These are phyloP conservation scores for Aegilops sharonensis DNA, from an alignment of 176 grass and related monocot genomes.

Conservation along the genomic window DNA sequence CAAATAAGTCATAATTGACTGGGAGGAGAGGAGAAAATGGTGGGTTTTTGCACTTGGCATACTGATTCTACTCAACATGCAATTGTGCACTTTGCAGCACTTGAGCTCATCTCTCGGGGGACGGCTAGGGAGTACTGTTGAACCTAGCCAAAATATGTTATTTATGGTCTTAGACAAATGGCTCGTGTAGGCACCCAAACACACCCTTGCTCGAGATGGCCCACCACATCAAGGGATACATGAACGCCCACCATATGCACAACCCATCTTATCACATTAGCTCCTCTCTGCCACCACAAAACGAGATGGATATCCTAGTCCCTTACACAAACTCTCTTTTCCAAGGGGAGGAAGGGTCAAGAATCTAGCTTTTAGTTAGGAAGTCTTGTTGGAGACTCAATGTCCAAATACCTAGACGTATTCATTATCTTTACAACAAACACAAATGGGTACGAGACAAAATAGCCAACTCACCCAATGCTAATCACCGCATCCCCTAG, in stretches of 20 bases:
- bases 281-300: neutral
- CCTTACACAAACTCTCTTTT: neutral
- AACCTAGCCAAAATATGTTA: neutral
- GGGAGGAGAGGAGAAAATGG: neutral
- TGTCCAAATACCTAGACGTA: neutral
- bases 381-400: neutral
- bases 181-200: neutral
- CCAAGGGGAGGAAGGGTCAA: neutral
- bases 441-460: neutral
- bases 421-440: neutral
- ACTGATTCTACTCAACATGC: neutral
- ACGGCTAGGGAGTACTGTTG: neutral
- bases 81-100: neutral
- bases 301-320: neutral
- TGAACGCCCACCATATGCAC: neutral
- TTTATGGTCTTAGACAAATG: neutral
- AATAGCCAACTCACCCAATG: neutral
- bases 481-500: neutral
- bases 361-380: conserved; percentile 1
- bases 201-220: neutral
- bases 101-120: neutral
- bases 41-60: neutral
- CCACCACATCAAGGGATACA: neutral
- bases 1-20: neutral
- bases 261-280: conserved; percentile 18